Percentiles rank a stretch among this genome's conserved stretches.
phyloP scores from a whole-genome alignment of 768 basidiomycete genomes.

The Mycena vitilis region DNA sequence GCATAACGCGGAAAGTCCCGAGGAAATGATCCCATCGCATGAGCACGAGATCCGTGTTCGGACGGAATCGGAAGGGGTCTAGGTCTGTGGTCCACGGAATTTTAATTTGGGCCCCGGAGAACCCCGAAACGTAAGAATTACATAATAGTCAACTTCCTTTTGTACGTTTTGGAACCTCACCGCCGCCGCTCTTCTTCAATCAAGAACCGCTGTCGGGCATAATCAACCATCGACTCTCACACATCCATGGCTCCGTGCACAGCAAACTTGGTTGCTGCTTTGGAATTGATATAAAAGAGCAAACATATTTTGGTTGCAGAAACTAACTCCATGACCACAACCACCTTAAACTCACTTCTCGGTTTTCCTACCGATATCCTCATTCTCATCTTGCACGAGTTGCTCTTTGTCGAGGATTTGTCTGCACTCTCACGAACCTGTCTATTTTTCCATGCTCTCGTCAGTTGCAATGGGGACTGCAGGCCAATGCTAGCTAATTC shows the following conservation, averaged over 20 bases:
- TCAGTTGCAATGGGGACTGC: slow-evolving; percentile 46
- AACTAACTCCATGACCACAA: neutral
- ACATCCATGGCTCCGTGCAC: neutral
- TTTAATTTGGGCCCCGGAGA: too few relatives aligned
- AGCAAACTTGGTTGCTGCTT: neutral
- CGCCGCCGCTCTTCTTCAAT: too few relatives aligned
- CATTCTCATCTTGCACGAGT: slow-evolving; percentile 60
- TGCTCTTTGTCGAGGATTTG: slow-evolving; percentile 57
- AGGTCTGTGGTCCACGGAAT: too few relatives aligned
- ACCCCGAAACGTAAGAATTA: too few relatives aligned
- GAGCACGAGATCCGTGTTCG: too few relatives aligned
- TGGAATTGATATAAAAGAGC: slow-evolving; percentile 1
- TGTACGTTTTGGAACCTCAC: too few relatives aligned
- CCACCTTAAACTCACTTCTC: slow-evolving; percentile 10
- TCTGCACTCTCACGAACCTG: slow-evolving; percentile 54
- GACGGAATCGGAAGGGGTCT: too few relatives aligned
- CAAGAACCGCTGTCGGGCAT: too few relatives aligned
- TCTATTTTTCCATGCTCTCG: slow-evolving; percentile 53
- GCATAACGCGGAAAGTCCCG: too few relatives aligned
- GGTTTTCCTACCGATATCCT: slow-evolving; percentile 67
- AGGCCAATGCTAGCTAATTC: neutral
- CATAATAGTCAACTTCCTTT: too few relatives aligned
- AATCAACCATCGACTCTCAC: too few relatives aligned
- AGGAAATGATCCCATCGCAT: too few relatives aligned
- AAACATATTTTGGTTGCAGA: neutral